Conservation (phyloP, 371 early-diverging fungal genomes). For the Saksenaea vasiformis region DNA sequence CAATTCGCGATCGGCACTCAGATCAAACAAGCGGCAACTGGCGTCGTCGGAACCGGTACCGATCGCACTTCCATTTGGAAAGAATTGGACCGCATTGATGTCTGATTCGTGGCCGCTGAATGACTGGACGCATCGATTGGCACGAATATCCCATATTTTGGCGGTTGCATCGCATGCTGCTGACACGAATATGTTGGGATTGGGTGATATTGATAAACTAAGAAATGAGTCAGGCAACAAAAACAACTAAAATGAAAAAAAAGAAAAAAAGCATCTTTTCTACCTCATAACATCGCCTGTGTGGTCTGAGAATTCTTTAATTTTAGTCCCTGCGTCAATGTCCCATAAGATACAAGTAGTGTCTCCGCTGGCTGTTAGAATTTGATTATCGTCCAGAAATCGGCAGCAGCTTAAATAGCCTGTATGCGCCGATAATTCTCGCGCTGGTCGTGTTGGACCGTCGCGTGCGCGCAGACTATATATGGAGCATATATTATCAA, state of each 20-base stretch:
- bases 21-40: slow-evolving; percentile 91
- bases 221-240: not conserved
- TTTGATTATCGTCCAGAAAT: slow-evolving; percentile 94
- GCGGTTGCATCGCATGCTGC: slow-evolving; percentile 96
- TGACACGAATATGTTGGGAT: slow-evolving; percentile 93
- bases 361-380: slow-evolving; percentile 94
- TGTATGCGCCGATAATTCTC: slow-evolving; percentile 93
- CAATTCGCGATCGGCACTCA: slow-evolving; percentile 94
- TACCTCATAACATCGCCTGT: slow-evolving; percentile 99
- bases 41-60: slow-evolving; percentile 97
- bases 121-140: slow-evolving; percentile 91
- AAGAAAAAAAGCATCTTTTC: not conserved
- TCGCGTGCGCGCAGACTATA: slow-evolving; percentile 93
- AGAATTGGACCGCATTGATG: slow-evolving; percentile 96
- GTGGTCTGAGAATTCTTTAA: slow-evolving; percentile 94
- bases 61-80: slow-evolving; percentile 95
- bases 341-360: slow-evolving; percentile 99
- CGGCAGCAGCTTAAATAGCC: slow-evolving; percentile 97
- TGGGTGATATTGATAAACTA: slow-evolving; percentile 64
- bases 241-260: not conserved
- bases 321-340: slow-evolving; percentile 94
- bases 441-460: slow-evolving; percentile 88
- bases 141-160: slow-evolving; percentile 96
- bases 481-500: slow-evolving; percentile 97
- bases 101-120: slow-evolving; percentile 96